Conservation (phyloP, 192 early-diverging fungal genomes). For the Haplosporangium gracile region DNA sequence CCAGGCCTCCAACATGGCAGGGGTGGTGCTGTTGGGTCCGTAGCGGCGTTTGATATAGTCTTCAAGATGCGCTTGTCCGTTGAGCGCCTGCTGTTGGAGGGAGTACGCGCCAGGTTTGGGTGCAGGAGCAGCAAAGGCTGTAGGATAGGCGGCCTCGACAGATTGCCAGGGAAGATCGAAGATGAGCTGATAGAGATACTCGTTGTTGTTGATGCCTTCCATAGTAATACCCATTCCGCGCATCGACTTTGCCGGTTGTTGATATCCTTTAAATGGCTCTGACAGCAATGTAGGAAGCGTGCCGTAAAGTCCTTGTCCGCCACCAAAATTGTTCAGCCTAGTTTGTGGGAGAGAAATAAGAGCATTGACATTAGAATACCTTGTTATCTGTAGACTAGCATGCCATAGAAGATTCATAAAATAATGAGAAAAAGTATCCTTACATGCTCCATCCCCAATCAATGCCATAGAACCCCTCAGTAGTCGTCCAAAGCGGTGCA, state of each 20-base stretch:
- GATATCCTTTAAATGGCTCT: conserved; percentile 36
- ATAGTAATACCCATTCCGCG: conserved; percentile 52
- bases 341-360: no score
- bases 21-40: conserved; percentile 16
- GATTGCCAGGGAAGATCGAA: conserved; percentile 49
- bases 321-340: conserved; percentile 57
- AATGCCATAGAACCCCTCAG: conserved; percentile 49
- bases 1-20: conserved; percentile 25
- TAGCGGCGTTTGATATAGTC: conserved; percentile 35
- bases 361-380: not conserved
- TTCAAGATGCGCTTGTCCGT: conserved; percentile 16
- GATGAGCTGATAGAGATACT: conserved; percentile 49
- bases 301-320: conserved; percentile 46
- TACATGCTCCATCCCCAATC: conserved; percentile 57
- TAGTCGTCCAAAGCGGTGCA: conserved; percentile 27
- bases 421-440: not conserved
- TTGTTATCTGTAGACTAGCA: not conserved
- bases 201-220: conserved; percentile 57
- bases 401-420: not conserved
- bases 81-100: conserved; percentile 1
- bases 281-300: conserved; percentile 39
- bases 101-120: conserved; percentile 1
- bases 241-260: conserved; percentile 30
- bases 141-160: conserved; percentile 20
- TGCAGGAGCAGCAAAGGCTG: not conserved